Evolutionary conservation across 116 monocot genomes (phyloP).

Genomic region (Zostera marina): DNA sequence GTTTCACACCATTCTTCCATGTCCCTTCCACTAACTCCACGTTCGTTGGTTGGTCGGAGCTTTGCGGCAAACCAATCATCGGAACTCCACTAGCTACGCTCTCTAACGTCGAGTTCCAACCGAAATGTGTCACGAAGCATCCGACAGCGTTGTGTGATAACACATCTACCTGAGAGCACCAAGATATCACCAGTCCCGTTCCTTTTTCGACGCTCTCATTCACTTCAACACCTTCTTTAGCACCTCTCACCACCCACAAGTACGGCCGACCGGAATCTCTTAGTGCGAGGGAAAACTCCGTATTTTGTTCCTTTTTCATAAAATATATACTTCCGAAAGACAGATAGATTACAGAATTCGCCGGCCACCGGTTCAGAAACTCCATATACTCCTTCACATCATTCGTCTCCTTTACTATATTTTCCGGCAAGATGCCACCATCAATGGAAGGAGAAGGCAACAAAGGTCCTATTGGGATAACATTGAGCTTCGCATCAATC

Average conservation of each 20-base stretch:
- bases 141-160: constrained; percentile 36
- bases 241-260: too few species aligned
- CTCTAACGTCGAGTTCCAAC: constrained; percentile 67
- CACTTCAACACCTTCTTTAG: not conserved
- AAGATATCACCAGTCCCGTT: constrained; percentile 18
- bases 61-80: constrained; percentile 34
- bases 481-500: constrained; percentile 4
- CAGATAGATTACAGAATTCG: constrained; percentile 4
- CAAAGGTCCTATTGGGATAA: constrained; percentile 19
- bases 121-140: constrained; percentile 70
- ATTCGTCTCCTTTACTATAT: not conserved
- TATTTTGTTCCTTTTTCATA: constrained; percentile 1
- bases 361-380: constrained; percentile 2
- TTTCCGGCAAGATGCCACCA: too few species aligned
- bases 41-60: too few species aligned
- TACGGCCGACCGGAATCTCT: not conserved
- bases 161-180: constrained; percentile 24
- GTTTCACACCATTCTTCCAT: constrained; percentile 31
- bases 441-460: constrained; percentile 5
- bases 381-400: constrained; percentile 3
- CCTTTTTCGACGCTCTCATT: not conserved
- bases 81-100: constrained; percentile 33
- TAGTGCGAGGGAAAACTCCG: constrained; percentile 2
- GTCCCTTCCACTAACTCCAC: constrained; percentile 18
- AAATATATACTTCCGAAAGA: constrained; percentile 2